Conservation (phyloP, 2,329 filamentous ascomycete species). For the Emydomyces testavorans region DNA sequence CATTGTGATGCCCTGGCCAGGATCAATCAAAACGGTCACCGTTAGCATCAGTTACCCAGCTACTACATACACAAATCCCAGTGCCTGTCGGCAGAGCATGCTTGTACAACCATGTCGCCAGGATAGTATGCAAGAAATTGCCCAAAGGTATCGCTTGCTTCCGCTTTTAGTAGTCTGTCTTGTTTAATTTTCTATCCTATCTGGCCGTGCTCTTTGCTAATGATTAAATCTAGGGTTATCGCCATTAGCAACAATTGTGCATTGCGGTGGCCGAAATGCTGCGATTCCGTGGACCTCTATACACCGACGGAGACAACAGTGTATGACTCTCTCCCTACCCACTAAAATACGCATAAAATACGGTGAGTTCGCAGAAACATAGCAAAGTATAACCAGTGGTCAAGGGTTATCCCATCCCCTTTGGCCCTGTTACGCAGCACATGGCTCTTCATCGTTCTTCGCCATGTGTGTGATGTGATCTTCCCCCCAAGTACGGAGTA, state of each 20-base stretch:
- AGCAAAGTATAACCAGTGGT: too few species aligned
- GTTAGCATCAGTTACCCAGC: slow-evolving; percentile 7
- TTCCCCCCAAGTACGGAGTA: neutral
- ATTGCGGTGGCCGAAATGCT: too few species aligned
- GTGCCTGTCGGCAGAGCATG: slow-evolving; percentile 11
- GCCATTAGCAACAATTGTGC: too few species aligned
- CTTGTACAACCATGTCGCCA: slow-evolving; percentile 13
- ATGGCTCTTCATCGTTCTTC: slow-evolving; percentile 4
- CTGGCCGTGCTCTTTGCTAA: neutral
- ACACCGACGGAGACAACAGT: too few species aligned
- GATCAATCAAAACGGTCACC: slow-evolving; percentile 11
- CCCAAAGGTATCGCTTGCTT: slow-evolving; percentile 5
- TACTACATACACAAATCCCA: slow-evolving; percentile 4
- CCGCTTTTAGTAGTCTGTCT: slow-evolving; percentile 3
- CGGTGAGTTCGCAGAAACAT: neutral
- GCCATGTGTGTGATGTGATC: slow-evolving; percentile 8
- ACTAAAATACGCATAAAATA: neutral
- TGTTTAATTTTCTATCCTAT: neutral
- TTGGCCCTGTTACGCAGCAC: slow-evolving; percentile 5
- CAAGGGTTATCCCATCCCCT: neutral
- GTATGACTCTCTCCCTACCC: too few species aligned
- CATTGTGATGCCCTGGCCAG: neutral
- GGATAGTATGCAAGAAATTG: slow-evolving; percentile 16
- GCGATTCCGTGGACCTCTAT: too few species aligned
- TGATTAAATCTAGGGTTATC: neutral